Conservation (phyloP, 1,284 basidiomycete species). For the Fistulina hepatica region DNA sequence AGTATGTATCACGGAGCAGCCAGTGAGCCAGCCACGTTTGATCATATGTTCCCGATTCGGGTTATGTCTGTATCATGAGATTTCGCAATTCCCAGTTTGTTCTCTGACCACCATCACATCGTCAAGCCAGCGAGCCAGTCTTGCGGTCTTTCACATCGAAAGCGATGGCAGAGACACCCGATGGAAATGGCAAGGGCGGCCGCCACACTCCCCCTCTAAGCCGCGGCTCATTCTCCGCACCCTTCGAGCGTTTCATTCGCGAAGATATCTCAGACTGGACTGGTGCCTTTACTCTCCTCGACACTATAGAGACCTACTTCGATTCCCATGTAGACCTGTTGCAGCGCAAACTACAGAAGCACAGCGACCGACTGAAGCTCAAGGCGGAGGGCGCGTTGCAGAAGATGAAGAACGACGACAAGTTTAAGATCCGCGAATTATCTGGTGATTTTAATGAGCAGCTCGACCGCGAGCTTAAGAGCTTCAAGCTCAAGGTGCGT, state of each 20-base stretch:
- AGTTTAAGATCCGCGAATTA: conserved; percentile 55
- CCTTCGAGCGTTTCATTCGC: conserved; percentile 42
- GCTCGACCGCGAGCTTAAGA: conserved; percentile 33
- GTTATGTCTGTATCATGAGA: too few relatives aligned
- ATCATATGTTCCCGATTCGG: too few relatives aligned
- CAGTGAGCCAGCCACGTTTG: too few relatives aligned
- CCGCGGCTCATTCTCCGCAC: conserved; percentile 27
- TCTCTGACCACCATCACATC: neutral
- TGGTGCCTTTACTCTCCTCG: conserved; percentile 63
- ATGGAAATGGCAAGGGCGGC: too few relatives aligned
- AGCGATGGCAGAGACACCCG: too few relatives aligned
- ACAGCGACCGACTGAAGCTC: conserved; percentile 71
- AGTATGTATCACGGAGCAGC: too few relatives aligned
- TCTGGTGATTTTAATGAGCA: conserved; percentile 66
- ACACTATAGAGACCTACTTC: conserved; percentile 84
- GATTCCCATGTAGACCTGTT: conserved; percentile 86
- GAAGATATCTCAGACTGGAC: conserved; percentile 30
- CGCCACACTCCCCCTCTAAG: neutral
- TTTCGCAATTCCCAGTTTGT: neutral
- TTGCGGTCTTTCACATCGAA: too few relatives aligned
- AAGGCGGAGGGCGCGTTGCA: conserved; percentile 64
- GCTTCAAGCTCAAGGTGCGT: conserved; percentile 33
- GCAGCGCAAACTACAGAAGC: conserved; percentile 78
- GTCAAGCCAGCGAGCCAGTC: neutral
- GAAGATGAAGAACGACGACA: conserved; percentile 29